Percentiles rank a stretch among this genome's conserved stretches.
These are phyloP conservation scores for Nothopassalora personata DNA, from an alignment of 2,329 filamentous ascomycete species.

Conservation along the genomic window DNA sequence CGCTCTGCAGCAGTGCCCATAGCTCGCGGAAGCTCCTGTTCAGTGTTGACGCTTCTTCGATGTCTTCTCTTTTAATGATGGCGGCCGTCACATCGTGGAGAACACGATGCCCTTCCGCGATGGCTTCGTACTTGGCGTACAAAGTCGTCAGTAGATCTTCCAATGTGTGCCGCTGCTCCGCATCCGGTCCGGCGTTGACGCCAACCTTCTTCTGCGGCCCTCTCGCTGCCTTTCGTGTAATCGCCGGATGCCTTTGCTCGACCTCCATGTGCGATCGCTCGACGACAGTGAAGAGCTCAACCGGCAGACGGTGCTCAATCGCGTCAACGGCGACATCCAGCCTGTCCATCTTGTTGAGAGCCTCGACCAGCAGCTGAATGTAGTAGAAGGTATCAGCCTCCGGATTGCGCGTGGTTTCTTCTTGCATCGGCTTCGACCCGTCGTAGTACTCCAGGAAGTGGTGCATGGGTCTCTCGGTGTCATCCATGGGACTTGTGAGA, in stretches of 20 bases:
- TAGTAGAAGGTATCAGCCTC: constrained; percentile 96
- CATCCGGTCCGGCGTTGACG: constrained; percentile 31
- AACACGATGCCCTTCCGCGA: constrained; percentile 89
- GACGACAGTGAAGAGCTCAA: constrained; percentile 89
- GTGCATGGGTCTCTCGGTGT: constrained; percentile 52
- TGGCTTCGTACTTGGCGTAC: constrained; percentile 95
- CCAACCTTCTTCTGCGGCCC: constrained; percentile 36
- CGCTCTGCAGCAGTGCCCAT: constrained; percentile 97
- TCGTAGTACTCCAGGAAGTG: constrained; percentile 55
- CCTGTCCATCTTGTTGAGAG: constrained; percentile 81
- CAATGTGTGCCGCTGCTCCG: constrained; percentile 63
- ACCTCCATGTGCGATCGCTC: constrained; percentile 94
- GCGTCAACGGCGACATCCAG: constrained; percentile 82
- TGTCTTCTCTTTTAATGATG: constrained; percentile 74
- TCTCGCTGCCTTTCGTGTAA: constrained; percentile 54
- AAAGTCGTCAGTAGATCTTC: constrained; percentile 87
- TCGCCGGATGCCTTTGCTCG: constrained; percentile 84
- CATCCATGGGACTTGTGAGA: constrained; percentile 26
- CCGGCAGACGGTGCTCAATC: constrained; percentile 86
- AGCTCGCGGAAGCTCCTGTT: constrained; percentile 90
- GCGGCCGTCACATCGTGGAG: constrained; percentile 88
- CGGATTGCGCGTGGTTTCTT: constrained; percentile 88
- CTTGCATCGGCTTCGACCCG: constrained; percentile 56
- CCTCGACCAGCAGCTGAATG: constrained; percentile 78
- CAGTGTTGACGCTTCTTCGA: constrained; percentile 56